Evolutionary conservation across 306 rosid species (phyloP), one percentile per base, ranked within the genome.

Genomic region (Vicia villosa): DNA sequence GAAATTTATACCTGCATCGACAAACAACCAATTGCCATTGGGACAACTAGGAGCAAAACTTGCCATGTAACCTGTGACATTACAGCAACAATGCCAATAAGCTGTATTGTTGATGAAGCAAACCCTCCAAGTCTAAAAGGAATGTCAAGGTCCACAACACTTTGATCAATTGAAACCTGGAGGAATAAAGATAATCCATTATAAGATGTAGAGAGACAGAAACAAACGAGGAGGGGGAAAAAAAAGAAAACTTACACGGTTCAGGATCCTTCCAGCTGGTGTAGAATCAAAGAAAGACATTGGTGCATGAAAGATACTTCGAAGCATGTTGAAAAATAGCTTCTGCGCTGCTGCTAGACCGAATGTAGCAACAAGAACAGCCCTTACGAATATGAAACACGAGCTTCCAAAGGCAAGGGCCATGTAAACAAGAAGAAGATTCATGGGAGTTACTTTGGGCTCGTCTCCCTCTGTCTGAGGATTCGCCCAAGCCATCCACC

Each of bases 401-500:
- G 98, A 85, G 42, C 99, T 95, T 14, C 96, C 96, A 70, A 92
- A 90, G 78, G 98, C 98, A 68, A 92, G 90, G 74, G 88, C 96
- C 81, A 81, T 81, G 74, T 95, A 95, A 77, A 91, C 97, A 60
- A 67, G 78, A 78, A 95, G 90, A 81, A 95, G 97, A 55, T 65
- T 74, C 80, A 81, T 80, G 19, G 99, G 86, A 83, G 88, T 80
- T 72, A 84, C 92, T 89, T 87, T 95, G 15, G 99, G 88, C 50
- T 70, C 80, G 62, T 86, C 99, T 75, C 97, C 96, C 83, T 83
- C 91, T 8, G 99, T 95, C 84, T 91, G 99, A 76, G 99, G 99
- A 83, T 95, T 95, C 20, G 97, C 99, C 99, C 97, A 95, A 67
- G 99, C 99, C 99, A 95, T 95, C 99, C 99, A 95, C 99, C 99